Evolutionary conservation across 345 rosid genomes (phyloP), one percentile per base, ranked within the genome.

Genomic region (Rubroshorea leprosula): DNA sequence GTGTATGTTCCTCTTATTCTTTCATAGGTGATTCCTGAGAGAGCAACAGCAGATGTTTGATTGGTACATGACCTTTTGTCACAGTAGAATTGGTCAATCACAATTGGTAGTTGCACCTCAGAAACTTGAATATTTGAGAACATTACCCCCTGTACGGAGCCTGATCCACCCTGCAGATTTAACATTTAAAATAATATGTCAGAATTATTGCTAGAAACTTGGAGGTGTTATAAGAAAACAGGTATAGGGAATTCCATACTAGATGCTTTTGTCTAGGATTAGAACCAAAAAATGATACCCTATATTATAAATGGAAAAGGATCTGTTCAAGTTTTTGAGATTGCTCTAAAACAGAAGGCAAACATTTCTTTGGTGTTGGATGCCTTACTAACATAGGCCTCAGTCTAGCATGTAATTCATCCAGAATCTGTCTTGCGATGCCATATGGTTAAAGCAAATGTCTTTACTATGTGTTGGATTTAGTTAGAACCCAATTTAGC

Each of bases 51-150:
- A 53, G 97, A 75, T 41, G 92, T 80, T 56, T 85, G 89, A 78
- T 93, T 93, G 65, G 46, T 75, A 76, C 99, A 93, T 25, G 44
- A 57, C 51, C 75, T 74, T 66, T 82, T 80, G 74, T 93, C 97
- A 22, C 99, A 93, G 54, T 93, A 93, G 75, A 74, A 93, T 65
- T 89, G 96, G 58, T 93, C 97, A 3, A 93, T 93, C 31, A 89
- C 82, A 7, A 89, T 87, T 0, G 99, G 99, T 55, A 87, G 83
- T 70, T 85, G 89, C 44, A 93, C 99, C 61, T 89, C 96, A 0
- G 91, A 73, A 45, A 93, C 86, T 72, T 85, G 97, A 50, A 93
- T 78, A 77, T 93, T 89, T 53, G 99, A 93, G 80, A 93, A 93
- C 54, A 87, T 62, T 29, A 93, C 76, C 57, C 89, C 94, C 49